These are phyloP conservation scores for Pseudogymnoascus sp. DNA, from an alignment of 2,329 filamentous ascomycete genomes.

Conservation along the genomic window DNA sequence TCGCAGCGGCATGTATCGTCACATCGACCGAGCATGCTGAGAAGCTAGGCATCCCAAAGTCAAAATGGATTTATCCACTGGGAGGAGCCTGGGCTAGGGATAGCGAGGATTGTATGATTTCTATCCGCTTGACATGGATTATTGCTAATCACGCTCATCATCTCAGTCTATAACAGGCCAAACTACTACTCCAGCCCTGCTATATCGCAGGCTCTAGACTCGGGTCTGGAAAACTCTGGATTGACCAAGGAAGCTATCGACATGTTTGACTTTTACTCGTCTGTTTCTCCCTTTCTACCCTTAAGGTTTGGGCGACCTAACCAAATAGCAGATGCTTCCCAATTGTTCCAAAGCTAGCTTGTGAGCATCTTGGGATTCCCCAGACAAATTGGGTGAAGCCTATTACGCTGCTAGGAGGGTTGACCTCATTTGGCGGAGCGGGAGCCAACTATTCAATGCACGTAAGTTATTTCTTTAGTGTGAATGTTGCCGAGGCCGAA, in stretches of 20 bases:
- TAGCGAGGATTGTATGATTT: constrained; percentile 40
- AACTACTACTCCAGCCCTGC: constrained; percentile 50
- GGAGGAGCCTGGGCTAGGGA: constrained; percentile 57
- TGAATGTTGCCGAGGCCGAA: neutral
- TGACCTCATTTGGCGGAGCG: constrained; percentile 62
- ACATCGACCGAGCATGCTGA: constrained; percentile 49
- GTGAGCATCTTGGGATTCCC: constrained; percentile 48
- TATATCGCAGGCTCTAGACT: constrained; percentile 49
- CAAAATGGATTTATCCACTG: constrained; percentile 55
- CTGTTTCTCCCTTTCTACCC: constrained; percentile 7
- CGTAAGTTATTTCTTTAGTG: constrained; percentile 31
- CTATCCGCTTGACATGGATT: neutral
- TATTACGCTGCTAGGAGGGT: constrained; percentile 54
- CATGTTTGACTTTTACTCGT: constrained; percentile 57
- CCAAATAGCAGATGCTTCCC: constrained; percentile 50
- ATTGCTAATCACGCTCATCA: constrained; percentile 1
- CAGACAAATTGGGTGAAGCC: constrained; percentile 39
- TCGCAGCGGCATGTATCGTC: constrained; percentile 52
- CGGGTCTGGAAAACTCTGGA: constrained; percentile 40
- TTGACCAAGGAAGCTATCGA: constrained; percentile 46
- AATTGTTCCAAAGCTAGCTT: constrained; percentile 60
- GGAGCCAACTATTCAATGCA: constrained; percentile 67
- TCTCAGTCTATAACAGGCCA: constrained; percentile 52
- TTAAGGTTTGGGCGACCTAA: neutral
- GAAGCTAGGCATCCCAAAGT: constrained; percentile 44